Percentiles rank a stretch among this genome's conserved stretches.
Conservation (phyloP, 1,284 basidiomycete species). For the Puccinia horiana region DNA sequence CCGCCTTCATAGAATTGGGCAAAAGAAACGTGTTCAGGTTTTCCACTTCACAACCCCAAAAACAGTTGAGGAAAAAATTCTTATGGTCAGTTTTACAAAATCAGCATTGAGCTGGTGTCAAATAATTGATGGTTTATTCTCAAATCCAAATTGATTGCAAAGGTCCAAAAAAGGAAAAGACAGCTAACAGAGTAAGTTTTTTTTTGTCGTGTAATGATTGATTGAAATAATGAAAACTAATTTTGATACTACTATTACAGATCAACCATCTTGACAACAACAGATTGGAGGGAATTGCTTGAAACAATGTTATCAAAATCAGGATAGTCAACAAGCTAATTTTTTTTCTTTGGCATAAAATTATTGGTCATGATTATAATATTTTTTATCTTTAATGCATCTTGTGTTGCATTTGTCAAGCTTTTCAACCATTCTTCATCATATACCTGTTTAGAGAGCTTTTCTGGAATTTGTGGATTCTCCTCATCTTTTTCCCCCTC, state of each 20-base stretch:
- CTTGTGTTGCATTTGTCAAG: background rate
- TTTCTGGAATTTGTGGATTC: constrained; percentile 2
- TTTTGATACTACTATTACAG: background rate
- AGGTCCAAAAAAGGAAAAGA: constrained; percentile 13
- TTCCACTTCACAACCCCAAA: constrained; percentile 26
- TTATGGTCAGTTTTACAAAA: background rate
- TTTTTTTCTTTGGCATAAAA: background rate
- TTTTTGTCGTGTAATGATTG: background rate
- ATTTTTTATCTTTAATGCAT: background rate
- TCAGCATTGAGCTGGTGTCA: background rate
- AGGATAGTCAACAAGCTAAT: too few species aligned
- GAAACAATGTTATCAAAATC: background rate
- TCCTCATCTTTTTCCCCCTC: background rate
- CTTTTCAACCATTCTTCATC: background rate
- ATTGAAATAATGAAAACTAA: background rate
- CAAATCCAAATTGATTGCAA: background rate
- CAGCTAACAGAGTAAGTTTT: constrained; percentile 14
- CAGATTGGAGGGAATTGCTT: constrained; percentile 6
- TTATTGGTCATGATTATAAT: background rate
- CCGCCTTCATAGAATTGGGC: constrained; percentile 57
- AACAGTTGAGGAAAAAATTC: constrained; percentile 21
- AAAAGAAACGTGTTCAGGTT: constrained; percentile 39
- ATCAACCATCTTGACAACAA: background rate
- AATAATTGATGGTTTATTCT: background rate
- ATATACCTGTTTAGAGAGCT: constrained; percentile 21